phyloP scores from a whole-genome alignment of 148 eudicot genomes.

The Camellia sinensis region DNA sequence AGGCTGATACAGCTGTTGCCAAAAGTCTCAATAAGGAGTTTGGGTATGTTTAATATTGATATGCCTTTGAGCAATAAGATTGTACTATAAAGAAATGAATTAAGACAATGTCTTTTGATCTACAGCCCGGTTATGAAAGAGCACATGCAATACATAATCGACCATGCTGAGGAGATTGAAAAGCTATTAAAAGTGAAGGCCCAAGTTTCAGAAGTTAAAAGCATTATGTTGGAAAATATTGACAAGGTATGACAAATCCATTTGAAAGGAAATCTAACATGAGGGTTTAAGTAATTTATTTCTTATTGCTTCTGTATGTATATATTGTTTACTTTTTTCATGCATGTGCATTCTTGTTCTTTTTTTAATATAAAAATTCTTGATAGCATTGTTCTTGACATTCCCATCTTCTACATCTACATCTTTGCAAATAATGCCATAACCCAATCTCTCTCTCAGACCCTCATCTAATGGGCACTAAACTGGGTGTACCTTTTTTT shows the following conservation, averaged over 20 bases:
- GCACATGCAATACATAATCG: slow-evolving; percentile 67
- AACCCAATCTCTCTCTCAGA: too few relatives aligned
- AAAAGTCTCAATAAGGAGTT: slow-evolving; percentile 66
- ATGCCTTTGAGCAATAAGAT: background rate
- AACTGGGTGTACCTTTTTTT: too few relatives aligned
- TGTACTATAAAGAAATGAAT: background rate
- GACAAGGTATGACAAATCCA: slow-evolving; percentile 48
- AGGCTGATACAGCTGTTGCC: slow-evolving; percentile 63
- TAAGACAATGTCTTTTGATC: background rate
- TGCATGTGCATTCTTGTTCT: background rate
- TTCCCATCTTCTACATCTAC: background rate
- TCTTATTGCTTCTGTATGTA: background rate
- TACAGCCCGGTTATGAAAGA: slow-evolving; percentile 67
- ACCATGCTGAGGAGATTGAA: slow-evolving; percentile 70
- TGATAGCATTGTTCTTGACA: background rate
- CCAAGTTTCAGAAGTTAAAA: slow-evolving; percentile 67
- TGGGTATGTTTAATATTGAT: slow-evolving; percentile 35
- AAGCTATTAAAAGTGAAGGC: slow-evolving; percentile 64
- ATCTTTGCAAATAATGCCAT: background rate
- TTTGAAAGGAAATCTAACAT: background rate
- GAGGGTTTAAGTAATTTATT: background rate
- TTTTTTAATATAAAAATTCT: background rate
- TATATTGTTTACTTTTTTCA: background rate
- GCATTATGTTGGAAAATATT: slow-evolving; percentile 65
- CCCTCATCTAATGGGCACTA: too few relatives aligned